These are phyloP conservation scores for Lepiota subincarnata DNA, from an alignment of 768 basidiomycete species.

Conservation along the genomic window DNA sequence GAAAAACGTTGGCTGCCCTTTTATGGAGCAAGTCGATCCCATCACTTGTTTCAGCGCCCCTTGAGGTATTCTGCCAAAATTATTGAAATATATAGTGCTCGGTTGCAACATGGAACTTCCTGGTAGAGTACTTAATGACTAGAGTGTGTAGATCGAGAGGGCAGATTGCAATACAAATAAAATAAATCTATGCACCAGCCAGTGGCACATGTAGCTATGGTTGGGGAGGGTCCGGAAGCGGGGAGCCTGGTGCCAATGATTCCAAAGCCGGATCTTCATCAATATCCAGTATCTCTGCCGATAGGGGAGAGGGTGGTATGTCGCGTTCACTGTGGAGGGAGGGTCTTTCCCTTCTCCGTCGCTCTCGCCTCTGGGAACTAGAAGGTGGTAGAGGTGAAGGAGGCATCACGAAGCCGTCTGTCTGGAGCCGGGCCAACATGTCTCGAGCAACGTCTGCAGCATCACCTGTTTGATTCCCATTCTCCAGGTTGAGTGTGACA, in stretches of 20 bases:
- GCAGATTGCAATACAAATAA: constrained; percentile 15
- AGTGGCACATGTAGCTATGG: background rate
- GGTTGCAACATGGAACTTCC: background rate
- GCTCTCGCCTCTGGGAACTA: constrained; percentile 32
- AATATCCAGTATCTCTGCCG: constrained; percentile 28
- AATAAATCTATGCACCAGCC: constrained; percentile 13
- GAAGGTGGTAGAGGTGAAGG: constrained; percentile 47
- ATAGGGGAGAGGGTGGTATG: constrained; percentile 28
- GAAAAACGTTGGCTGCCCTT: background rate
- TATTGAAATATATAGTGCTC: background rate
- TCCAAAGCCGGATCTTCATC: constrained; percentile 19
- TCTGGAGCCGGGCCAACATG: constrained; percentile 72
- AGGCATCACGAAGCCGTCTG: constrained; percentile 59
- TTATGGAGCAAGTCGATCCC: too few species aligned
- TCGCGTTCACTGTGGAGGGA: constrained; percentile 22
- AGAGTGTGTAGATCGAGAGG: constrained; percentile 2
- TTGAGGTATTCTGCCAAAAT: too few species aligned
- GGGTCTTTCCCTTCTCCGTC: constrained; percentile 30
- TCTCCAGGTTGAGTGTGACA: constrained; percentile 31
- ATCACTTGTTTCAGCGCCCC: too few species aligned
- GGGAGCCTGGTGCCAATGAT: constrained; percentile 7
- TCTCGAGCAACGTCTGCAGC: constrained; percentile 62
- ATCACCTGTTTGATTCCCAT: constrained; percentile 32
- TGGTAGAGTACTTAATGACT: constrained; percentile 4
- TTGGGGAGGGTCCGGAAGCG: background rate